A percentile compares a stretch with the other conserved stretches of the same genome.
These are phyloP conservation scores for Aspergillus viridinutans DNA, from an alignment of 2,329 filamentous ascomycete species.

Conservation along the genomic window DNA sequence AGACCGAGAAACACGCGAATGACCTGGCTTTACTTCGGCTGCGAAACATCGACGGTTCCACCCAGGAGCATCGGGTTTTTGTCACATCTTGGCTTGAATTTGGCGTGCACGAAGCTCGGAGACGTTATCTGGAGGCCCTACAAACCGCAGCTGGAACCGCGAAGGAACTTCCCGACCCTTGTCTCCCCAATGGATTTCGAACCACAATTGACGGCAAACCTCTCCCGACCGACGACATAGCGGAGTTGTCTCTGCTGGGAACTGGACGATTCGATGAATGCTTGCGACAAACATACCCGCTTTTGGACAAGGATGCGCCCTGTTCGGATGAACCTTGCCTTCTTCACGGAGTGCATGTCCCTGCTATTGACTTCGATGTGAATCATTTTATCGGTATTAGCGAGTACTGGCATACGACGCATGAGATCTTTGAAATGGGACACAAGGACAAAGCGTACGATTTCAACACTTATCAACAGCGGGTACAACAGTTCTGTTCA, in stretches of 20 bases:
- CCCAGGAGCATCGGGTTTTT: slow-evolving; percentile 82
- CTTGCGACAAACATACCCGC: slow-evolving; percentile 71
- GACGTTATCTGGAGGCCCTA: slow-evolving; percentile 77
- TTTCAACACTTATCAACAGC: slow-evolving; percentile 79
- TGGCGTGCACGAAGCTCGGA: slow-evolving; percentile 88
- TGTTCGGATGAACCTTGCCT: slow-evolving; percentile 82
- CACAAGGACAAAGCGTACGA: slow-evolving; percentile 80
- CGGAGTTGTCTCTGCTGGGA: slow-evolving; percentile 62
- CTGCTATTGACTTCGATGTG: slow-evolving; percentile 91
- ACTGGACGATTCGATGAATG: slow-evolving; percentile 88
- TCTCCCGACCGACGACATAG: slow-evolving; percentile 36
- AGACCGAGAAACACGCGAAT: slow-evolving; percentile 81
- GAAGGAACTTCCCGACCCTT: slow-evolving; percentile 80
- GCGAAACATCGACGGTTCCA: slow-evolving; percentile 72
- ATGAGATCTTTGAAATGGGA: slow-evolving; percentile 79
- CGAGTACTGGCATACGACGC: slow-evolving; percentile 98
- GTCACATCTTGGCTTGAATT: slow-evolving; percentile 96
- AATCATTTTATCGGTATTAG: slow-evolving; percentile 98
- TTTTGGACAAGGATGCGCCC: slow-evolving; percentile 83
- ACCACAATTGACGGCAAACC: slow-evolving; percentile 68
- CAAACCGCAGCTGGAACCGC: slow-evolving; percentile 56
- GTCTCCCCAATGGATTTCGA: slow-evolving; percentile 72
- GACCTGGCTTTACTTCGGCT: slow-evolving; percentile 83
- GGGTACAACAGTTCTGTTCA: slow-evolving; percentile 79
- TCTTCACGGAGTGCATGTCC: slow-evolving; percentile 85